Evolutionary conservation across 2,329 filamentous ascomycete species (phyloP).

Genomic region (Neopestalotiopsis sp.): DNA sequence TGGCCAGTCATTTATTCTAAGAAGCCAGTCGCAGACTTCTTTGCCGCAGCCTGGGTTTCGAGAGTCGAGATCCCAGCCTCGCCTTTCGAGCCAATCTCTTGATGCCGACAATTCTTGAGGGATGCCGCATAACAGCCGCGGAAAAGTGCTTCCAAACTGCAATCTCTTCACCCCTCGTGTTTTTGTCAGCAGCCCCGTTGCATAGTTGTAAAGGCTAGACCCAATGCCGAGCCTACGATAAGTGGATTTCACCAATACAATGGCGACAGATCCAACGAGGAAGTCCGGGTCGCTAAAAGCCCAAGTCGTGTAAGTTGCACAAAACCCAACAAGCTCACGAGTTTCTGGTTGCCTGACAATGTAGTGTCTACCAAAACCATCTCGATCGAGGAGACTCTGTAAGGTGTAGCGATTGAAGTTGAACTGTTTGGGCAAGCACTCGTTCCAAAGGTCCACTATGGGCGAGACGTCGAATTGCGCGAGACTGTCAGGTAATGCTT

Average conservation of each 20-base stretch:
- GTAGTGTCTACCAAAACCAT: slow-evolving; percentile 64
- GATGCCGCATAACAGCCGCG: slow-evolving; percentile 61
- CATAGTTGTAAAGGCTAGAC: slow-evolving; percentile 56
- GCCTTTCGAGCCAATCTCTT: slow-evolving; percentile 58
- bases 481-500: slow-evolving; percentile 44
- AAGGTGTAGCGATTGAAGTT: slow-evolving; percentile 49
- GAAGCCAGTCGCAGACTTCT: slow-evolving; percentile 58
- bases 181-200: slow-evolving; percentile 52
- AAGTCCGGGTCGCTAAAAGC: slow-evolving; percentile 57
- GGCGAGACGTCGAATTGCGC: slow-evolving; percentile 43
- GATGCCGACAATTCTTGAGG: slow-evolving; percentile 45
- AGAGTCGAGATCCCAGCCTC: slow-evolving; percentile 58
- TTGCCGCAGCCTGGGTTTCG: slow-evolving; percentile 52
- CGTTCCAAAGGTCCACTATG: slow-evolving; percentile 53
- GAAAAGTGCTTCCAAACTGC: slow-evolving; percentile 64
- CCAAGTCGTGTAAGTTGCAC: slow-evolving; percentile 65
- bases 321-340: slow-evolving; percentile 58
- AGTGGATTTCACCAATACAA: slow-evolving; percentile 56
- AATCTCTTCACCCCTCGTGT: slow-evolving; percentile 59
- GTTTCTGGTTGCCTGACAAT: slow-evolving; percentile 55
- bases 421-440: slow-evolving; percentile 51
- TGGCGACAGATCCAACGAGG: slow-evolving; percentile 61
- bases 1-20: slow-evolving; percentile 57
- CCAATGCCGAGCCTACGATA: slow-evolving; percentile 59
- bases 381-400: slow-evolving; percentile 53